Base-by-base conservation (phyloP, 1,284 basidiomycete species). In the Tremellales sp. region DNA sequence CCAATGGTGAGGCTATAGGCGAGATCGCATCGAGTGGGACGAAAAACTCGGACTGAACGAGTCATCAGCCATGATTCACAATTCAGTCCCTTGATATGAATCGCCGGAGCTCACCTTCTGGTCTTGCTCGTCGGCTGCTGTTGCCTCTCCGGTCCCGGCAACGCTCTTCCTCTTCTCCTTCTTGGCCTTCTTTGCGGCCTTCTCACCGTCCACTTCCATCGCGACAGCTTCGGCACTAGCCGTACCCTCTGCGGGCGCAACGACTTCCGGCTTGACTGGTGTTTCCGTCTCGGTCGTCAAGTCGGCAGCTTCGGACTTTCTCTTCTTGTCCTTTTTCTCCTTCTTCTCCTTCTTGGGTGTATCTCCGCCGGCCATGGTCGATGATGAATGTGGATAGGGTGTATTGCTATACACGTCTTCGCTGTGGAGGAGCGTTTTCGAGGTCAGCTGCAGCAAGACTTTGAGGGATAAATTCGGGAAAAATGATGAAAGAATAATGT, bases 1-100 rank as follows among this genome's bases (percentile, higher is more conserved):
- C 92, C 29, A 97, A 78, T 11, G 92, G 92, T 56, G 85, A 83
- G 6, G 92, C 93, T 54, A 97, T 83, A 26, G 91, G 89, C 4
- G 89, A 89, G 39, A 96, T 80, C 56, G 91, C 87, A 56, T 89
- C 89, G 2, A 84, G 53, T 6, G 85, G 81, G 40, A 91, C 82
- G n/a, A 78, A 68, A 48, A 85, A 79, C 57, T 72, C 71, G 58
- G 54, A 49, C 67, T 72, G 49, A 31, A 4, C 26, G 23, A n/a
- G n/a, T n/a, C n/a, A n/a, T n/a, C n/a, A n/a, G n/a, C n/a, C n/a
- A n/a, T n/a, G n/a, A n/a, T n/a, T n/a, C n/a, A n/a, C n/a, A n/a
- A n/a, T n/a, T 29, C 33, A 49, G 22, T 40, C 6, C 6, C n/a
- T 6, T 36, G 33, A 5, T 15, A 13, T 6, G 15, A 40, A 24